Conservation (phyloP, 2,329 filamentous ascomycete genomes). For the Pseudocercospora macadamiae region DNA sequence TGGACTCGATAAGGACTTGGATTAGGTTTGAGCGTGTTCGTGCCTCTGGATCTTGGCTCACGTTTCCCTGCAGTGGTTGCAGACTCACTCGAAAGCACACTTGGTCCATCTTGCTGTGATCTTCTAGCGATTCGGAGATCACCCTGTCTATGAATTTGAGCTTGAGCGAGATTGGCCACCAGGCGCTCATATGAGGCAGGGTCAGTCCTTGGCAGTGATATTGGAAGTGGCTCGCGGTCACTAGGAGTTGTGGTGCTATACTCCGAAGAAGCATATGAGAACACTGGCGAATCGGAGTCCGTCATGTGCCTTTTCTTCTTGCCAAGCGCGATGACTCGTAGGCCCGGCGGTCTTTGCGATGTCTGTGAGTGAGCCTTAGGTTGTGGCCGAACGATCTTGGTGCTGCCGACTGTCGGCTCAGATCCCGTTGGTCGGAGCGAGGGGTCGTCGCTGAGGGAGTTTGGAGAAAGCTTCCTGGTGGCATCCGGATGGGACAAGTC, state of each 20-base stretch:
- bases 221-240: constrained; percentile 12
- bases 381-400: background rate
- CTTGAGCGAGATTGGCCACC: background rate
- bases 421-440: constrained; percentile 29
- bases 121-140: background rate
- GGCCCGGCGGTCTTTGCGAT: constrained; percentile 13
- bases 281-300: background rate
- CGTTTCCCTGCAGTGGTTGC: background rate
- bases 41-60: background rate
- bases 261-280: constrained; percentile 30
- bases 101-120: constrained; percentile 3
- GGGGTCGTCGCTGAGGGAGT: constrained; percentile 19
- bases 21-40: constrained; percentile 16
- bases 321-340: background rate
- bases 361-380: constrained; percentile 16
- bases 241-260: constrained; percentile 29
- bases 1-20: constrained; percentile 4
- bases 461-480: background rate
- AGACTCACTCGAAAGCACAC: background rate
- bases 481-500: background rate
- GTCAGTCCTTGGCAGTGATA: constrained; percentile 24
- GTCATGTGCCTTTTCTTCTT: constrained; percentile 6
- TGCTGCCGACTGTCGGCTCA: constrained; percentile 18
- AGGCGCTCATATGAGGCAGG: constrained; percentile 30
- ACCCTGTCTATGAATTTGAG: background rate